Conservation (phyloP, 2,329 filamentous ascomycete genomes). For the Sporothrix luriei region DNA sequence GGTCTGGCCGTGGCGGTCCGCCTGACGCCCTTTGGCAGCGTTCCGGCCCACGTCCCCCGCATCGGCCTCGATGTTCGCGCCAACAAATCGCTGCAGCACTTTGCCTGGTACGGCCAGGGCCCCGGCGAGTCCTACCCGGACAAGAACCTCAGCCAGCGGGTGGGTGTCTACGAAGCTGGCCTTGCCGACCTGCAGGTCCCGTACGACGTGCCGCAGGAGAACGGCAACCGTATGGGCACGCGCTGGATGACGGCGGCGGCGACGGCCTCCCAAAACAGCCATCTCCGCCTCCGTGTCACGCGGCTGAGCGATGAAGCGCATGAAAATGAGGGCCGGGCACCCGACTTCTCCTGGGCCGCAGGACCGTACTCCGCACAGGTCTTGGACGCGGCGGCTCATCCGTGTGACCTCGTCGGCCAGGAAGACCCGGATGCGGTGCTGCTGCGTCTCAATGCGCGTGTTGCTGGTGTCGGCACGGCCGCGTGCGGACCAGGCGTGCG, state of each 20-base stretch:
- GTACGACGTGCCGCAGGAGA: constrained; percentile 71
- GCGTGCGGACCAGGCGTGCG: constrained; percentile 54
- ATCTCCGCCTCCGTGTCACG: neutral
- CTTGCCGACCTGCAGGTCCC: constrained; percentile 57
- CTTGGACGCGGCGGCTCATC: constrained; percentile 63
- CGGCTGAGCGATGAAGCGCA: neutral
- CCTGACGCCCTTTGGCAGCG: constrained; percentile 51
- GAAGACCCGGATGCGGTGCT: constrained; percentile 47
- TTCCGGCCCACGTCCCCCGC: constrained; percentile 60
- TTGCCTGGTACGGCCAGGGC: constrained; percentile 64
- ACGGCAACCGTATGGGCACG: constrained; percentile 63
- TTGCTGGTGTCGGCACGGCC: constrained; percentile 54
- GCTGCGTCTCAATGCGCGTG: constrained; percentile 49
- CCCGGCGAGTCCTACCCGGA: constrained; percentile 67
- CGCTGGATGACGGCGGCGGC: constrained; percentile 52
- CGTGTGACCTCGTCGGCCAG: constrained; percentile 60
- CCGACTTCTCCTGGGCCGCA: constrained; percentile 58
- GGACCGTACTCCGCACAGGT: constrained; percentile 56
- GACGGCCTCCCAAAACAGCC: neutral
- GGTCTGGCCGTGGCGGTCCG: constrained; percentile 53
- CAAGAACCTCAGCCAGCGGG: constrained; percentile 57
- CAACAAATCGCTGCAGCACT: constrained; percentile 49
- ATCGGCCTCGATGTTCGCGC: constrained; percentile 63
- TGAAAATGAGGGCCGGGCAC: constrained; percentile 21
- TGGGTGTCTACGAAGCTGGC: constrained; percentile 52